These are phyloP conservation scores for Globisporangium iwayamae DNA, from an alignment of 352 stramenopile species.

Conservation along the genomic window DNA sequence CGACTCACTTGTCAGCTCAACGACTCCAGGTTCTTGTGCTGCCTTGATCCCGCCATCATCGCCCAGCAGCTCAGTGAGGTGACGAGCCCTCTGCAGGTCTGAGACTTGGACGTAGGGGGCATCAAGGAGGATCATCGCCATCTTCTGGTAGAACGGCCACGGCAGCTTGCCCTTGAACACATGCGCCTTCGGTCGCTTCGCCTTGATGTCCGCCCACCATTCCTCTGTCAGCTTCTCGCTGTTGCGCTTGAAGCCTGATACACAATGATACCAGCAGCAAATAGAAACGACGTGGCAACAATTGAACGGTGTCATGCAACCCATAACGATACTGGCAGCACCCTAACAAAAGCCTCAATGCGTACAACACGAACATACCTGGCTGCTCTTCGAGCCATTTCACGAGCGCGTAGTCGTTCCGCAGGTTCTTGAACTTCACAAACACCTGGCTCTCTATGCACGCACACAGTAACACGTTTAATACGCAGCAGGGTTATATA, in stretches of 20 bases:
- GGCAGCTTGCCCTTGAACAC: constrained; percentile 56
- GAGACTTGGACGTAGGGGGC: constrained; percentile 13
- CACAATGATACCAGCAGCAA: too few relatives aligned
- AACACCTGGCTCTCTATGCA: constrained; percentile 41
- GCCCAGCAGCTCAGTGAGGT: constrained; percentile 22
- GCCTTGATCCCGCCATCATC: background rate
- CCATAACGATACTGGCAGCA: background rate
- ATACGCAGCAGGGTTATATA: background rate
- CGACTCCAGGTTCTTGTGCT: background rate
- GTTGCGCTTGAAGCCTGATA: constrained; percentile 28
- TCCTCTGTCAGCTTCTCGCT: constrained; percentile 34
- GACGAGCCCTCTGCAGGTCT: constrained; percentile 18
- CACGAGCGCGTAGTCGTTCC: constrained; percentile 46
- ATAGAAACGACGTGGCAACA: too few relatives aligned
- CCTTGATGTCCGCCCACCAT: constrained; percentile 48
- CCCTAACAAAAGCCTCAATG: background rate
- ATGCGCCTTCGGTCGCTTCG: constrained; percentile 39
- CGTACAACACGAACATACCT: constrained; percentile 7
- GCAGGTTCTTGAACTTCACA: constrained; percentile 69
- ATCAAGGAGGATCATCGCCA: constrained; percentile 43
- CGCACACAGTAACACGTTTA: background rate
- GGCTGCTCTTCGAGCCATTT: constrained; percentile 44
- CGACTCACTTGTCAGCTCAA: background rate
- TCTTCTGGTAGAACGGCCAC: constrained; percentile 44
- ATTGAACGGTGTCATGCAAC: background rate